Base-by-base conservation (phyloP, 2,329 filamentous ascomycete species). In the Gnomoniopsis smithogilvyi region DNA sequence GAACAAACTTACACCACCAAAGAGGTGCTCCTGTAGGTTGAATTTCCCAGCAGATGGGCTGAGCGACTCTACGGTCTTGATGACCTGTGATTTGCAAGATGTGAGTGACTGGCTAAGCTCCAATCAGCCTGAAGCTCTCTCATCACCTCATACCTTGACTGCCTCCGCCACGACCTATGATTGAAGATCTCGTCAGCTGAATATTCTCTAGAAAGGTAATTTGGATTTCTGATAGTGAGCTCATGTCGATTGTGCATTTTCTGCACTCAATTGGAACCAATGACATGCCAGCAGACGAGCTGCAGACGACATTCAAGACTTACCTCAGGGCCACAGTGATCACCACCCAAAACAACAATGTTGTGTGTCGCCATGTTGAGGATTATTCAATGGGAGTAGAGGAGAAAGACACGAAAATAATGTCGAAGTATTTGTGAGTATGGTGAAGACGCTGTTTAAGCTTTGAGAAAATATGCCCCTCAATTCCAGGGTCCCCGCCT, bases 261-360 rank as follows among this genome's bases (percentile, higher is more conserved):
- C n/a, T n/a, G n/a, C n/a, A n/a, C n/a, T n/a, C n/a, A n/a, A n/a
- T n/a, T n/a, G n/a, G n/a, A n/a, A n/a, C n/a, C n/a, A n/a, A n/a
- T n/a, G 19, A 12, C n/a, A 15, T 17, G 17, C 22, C 14, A 2
- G 11, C 6, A 4, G 19, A 22, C 6, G 38, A 46, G 6, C 17
- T 15, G 6, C 8, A 17, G 7, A 17, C 3, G n/a, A 19, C 22
- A 11, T 54, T 50, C 22, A 22, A 48, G 49, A 67, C 83, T 67
- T 75, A 92, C 90, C 85, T 96, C 91, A 1, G 91, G 91, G 73
- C 91, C 91, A 70, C 88, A 91, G 75, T 95, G 90, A 78, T 96
- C 92, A 69, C 90, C 90, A 54, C 76, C 89, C 73, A 94, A 91
- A 60, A 94, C 89, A 63, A 93, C 90, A 72, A 93, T 89, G 65